Evolutionary conservation across 106 monocot genomes (phyloP).

Genomic region (Apostasia ramifera): DNA sequence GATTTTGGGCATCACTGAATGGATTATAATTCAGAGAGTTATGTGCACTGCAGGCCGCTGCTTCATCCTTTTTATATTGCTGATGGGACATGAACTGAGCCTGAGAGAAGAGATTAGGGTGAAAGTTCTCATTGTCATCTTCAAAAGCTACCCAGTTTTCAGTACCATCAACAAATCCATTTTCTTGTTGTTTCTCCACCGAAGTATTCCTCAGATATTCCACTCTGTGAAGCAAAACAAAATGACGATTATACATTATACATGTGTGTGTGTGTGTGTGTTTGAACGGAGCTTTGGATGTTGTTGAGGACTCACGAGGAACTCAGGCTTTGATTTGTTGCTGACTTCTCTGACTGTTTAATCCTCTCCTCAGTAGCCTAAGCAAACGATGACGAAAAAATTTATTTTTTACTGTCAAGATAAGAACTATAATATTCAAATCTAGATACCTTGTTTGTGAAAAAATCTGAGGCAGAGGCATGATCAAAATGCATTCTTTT

Average conservation of each 20-base stretch:
- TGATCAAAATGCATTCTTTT: slow-evolving; percentile 43
- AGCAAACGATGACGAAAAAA: background rate
- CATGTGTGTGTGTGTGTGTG: background rate
- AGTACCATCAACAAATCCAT: background rate
- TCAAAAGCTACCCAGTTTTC: slow-evolving; percentile 43
- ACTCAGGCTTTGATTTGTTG: slow-evolving; percentile 10
- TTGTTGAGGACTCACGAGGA: slow-evolving; percentile 9
- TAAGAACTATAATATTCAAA: background rate
- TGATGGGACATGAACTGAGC: slow-evolving; percentile 4
- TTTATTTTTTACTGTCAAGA: too few species aligned
- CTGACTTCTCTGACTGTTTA: slow-evolving; percentile 9
- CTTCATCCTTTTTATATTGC: background rate
- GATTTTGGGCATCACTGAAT: slow-evolving; percentile 26
- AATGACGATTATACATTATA: background rate
- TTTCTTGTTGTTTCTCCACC: slow-evolving; percentile 2
- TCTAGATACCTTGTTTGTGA: slow-evolving; percentile 57
- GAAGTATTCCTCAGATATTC: slow-evolving; percentile 20
- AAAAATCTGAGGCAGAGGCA: slow-evolving; percentile 47
- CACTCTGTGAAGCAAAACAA: slow-evolving; percentile 13
- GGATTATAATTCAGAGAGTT: slow-evolving; percentile 21
- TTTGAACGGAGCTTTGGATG: background rate
- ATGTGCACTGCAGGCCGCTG: background rate
- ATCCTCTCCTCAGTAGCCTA: background rate
- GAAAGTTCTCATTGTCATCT: slow-evolving; percentile 48
- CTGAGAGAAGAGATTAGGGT: slow-evolving; percentile 51